phyloP scores from a whole-genome alignment of 805 yeast species.

The Metschnikowia anglica region DNA sequence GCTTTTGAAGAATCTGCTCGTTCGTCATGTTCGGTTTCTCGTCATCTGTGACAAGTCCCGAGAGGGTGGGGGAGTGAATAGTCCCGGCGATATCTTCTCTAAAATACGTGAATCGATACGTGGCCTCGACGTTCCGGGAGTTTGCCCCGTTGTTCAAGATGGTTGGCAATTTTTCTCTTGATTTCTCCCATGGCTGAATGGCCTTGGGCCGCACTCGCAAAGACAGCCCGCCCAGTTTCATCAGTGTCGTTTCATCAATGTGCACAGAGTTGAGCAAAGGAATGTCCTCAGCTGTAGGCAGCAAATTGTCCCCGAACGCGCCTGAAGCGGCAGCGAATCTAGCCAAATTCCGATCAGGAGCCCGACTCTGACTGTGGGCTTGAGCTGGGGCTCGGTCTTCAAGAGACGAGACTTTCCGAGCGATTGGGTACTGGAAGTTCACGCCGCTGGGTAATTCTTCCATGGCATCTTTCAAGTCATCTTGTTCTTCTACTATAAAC shows the following conservation, averaged over 20 bases:
- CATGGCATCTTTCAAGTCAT: constrained; percentile 29
- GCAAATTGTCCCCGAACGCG: constrained; percentile 9
- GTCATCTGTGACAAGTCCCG: constrained; percentile 52
- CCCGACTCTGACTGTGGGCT: too few species aligned
- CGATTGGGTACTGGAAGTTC: constrained; percentile 40
- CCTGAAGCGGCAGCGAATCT: neutral
- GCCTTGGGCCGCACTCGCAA: constrained; percentile 70
- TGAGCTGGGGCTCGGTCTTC: neutral
- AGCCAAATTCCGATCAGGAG: neutral
- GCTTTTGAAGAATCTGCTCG: constrained; percentile 13
- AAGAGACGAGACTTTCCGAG: constrained; percentile 15
- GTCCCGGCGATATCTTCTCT: constrained; percentile 89
- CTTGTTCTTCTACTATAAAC: constrained; percentile 66
- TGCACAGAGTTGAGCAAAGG: constrained; percentile 33
- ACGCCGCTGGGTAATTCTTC: constrained; percentile 29
- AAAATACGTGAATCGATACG: constrained; percentile 83
- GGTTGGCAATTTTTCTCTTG: constrained; percentile 30
- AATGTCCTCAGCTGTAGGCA: constrained; percentile 24
- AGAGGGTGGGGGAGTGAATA: constrained; percentile 82
- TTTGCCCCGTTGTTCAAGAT: constrained; percentile 26
- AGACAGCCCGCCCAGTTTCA: constrained; percentile 41
- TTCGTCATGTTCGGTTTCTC: constrained; percentile 13
- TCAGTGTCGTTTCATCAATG: constrained; percentile 33
- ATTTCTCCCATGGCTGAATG: constrained; percentile 68
- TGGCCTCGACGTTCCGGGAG: constrained; percentile 27